Percentiles rank a stretch among this genome's conserved stretches.
Evolutionary conservation across 129 eudicot species (phyloP).

Genomic region (Escallonia herrerae): DNA sequence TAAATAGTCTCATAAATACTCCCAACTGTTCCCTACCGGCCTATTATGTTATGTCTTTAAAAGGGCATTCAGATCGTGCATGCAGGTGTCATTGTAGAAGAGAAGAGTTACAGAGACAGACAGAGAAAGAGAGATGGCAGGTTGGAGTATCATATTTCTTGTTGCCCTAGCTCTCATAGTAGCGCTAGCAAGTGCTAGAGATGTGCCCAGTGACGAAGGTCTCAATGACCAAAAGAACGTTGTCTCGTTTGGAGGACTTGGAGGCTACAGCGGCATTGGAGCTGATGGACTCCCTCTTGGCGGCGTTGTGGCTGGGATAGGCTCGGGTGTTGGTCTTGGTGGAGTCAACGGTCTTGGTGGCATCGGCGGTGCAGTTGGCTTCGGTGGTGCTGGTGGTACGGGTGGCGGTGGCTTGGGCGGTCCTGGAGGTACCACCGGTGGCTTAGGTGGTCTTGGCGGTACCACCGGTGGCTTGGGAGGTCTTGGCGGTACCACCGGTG

Average conservation of each 20-base stretch:
- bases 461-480: too few relatives aligned
- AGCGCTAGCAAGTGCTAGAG: conserved; percentile 19
- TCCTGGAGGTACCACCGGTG: too few relatives aligned
- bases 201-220: conserved; percentile 23
- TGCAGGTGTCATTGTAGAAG: not conserved
- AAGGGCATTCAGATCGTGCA: not conserved
- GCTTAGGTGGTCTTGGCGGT: too few relatives aligned
- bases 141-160: conserved; percentile 19
- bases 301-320: conserved; percentile 24
- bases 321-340: conserved; percentile 32
- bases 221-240: conserved; percentile 39
- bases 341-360: conserved; percentile 28
- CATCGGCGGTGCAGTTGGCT: conserved; percentile 32
- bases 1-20: not conserved
- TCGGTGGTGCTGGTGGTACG: conserved; percentile 41
- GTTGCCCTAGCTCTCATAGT: conserved; percentile 20
- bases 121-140: conserved; percentile 36
- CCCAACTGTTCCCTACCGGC: conserved; percentile 1
- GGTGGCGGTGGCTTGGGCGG: too few relatives aligned
- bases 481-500: too few relatives aligned
- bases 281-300: conserved; percentile 30
- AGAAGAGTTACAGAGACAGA: not conserved
- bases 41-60: conserved; percentile 3
- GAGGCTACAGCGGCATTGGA: conserved; percentile 29
- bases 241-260: conserved; percentile 31